phyloP scores from a whole-genome alignment of 768 basidiomycete genomes.

The Auriscalpium microsporum region DNA sequence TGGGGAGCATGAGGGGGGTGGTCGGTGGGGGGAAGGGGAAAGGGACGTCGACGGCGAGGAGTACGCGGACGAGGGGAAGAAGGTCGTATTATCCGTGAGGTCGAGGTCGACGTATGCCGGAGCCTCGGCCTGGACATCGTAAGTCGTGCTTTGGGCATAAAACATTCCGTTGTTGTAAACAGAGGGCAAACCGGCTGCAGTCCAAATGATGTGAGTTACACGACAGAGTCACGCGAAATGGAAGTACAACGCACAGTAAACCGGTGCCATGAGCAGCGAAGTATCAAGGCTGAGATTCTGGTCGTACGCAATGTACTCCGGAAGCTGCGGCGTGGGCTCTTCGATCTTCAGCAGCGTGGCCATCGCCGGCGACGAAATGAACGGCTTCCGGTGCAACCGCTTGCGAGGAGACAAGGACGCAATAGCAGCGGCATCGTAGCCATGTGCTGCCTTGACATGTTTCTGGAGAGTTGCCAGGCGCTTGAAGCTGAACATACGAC shows the following conservation, averaged over 20 bases:
- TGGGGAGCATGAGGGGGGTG: not conserved
- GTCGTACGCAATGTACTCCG: no score
- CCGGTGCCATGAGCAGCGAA: not conserved
- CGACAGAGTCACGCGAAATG: no score
- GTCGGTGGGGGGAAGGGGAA: not conserved
- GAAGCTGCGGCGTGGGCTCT: not conserved
- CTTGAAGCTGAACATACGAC: conserved; percentile 41
- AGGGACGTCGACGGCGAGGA: not conserved
- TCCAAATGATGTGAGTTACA: no score
- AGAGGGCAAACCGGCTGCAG: no score
- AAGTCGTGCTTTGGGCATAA: not conserved
- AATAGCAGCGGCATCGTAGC: conserved; percentile 19
- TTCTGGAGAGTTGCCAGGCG: conserved; percentile 48
- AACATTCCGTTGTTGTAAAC: not conserved
- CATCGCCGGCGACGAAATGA: not conserved
- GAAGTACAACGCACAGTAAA: not conserved
- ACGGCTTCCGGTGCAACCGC: not conserved
- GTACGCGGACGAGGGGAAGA: not conserved
- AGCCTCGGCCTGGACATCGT: not conserved
- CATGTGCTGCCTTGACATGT: conserved; percentile 47
- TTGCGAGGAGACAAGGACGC: not conserved
- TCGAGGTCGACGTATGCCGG: not conserved
- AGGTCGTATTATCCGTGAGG: not conserved
- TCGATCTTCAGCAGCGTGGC: not conserved
- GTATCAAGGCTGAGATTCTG: not conserved